Conservation (phyloP, 1,284 basidiomycete genomes). For the Inonotus hispidus region DNA sequence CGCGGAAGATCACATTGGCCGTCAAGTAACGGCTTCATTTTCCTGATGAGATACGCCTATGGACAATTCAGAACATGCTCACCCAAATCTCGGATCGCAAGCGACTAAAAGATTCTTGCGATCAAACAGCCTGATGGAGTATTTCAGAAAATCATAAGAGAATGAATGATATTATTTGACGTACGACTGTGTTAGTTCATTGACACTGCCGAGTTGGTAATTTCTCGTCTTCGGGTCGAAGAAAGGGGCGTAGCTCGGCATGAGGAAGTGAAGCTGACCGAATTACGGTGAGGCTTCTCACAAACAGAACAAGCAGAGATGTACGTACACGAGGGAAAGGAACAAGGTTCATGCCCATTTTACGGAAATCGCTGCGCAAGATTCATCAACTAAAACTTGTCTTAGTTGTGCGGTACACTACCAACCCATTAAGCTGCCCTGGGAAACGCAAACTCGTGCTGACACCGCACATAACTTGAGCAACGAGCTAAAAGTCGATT, state of each 20-base stretch:
- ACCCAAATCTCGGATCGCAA: conserved; percentile 79
- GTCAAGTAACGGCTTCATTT: conserved; percentile 71
- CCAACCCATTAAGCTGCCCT: conserved; percentile 83
- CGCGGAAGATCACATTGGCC: conserved; percentile 84
- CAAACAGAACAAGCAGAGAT: background rate
- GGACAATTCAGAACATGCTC: conserved; percentile 23
- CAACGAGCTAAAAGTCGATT: conserved; percentile 50
- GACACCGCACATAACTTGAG: conserved; percentile 86
- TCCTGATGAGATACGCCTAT: background rate
- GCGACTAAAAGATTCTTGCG: conserved; percentile 77
- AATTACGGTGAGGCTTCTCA: background rate
- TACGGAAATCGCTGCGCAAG: conserved; percentile 76
- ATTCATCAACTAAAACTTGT: background rate
- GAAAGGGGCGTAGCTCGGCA: conserved; percentile 84
- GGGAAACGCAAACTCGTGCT: conserved; percentile 91
- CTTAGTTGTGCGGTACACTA: background rate
- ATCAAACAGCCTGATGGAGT: conserved; percentile 63
- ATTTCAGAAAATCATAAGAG: background rate
- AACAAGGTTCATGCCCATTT: conserved; percentile 89
- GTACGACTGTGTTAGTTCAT: conserved; percentile 67
- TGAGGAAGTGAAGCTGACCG: conserved; percentile 79
- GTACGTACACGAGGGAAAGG: conserved; percentile 81
- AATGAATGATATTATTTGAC: conserved; percentile 21
- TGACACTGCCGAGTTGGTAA: conserved; percentile 58
- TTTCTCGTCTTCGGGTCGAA: conserved; percentile 55